A percentile compares a stretch with the other conserved stretches of the same genome.
Conservation (phyloP, 345 rosid species). For the Brassica napus region Da-Ae NC_063449.1:41692501-41693000, state of each 20-base stretch:
- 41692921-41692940: slow-evolving; percentile 74
- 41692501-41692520: slow-evolving; percentile 43
- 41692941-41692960: slow-evolving; percentile 84
- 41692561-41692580: slow-evolving; percentile 34
- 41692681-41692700: slow-evolving; percentile 49
- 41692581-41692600: slow-evolving; percentile 41
- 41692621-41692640: slow-evolving; percentile 56
- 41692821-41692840: slow-evolving; percentile 94
- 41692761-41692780: slow-evolving; percentile 55
- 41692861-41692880: slow-evolving; percentile 84
- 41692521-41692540: slow-evolving; percentile 2
- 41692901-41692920: slow-evolving; percentile 64
- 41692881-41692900: slow-evolving; percentile 66
- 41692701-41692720: slow-evolving; percentile 47
- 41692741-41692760: slow-evolving; percentile 59
- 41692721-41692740: slow-evolving; percentile 43
- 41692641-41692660: slow-evolving; percentile 47
- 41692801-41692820: slow-evolving; percentile 93
- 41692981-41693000: slow-evolving; percentile 82
- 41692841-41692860: slow-evolving; percentile 86
- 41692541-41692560: not conserved
- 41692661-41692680: slow-evolving; percentile 37
- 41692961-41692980: slow-evolving; percentile 81
- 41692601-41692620: slow-evolving; percentile 48
- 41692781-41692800: slow-evolving; percentile 70